Conservation (phyloP, 2,329 filamentous ascomycete genomes). For the Leptographium galeiforme region DNA sequence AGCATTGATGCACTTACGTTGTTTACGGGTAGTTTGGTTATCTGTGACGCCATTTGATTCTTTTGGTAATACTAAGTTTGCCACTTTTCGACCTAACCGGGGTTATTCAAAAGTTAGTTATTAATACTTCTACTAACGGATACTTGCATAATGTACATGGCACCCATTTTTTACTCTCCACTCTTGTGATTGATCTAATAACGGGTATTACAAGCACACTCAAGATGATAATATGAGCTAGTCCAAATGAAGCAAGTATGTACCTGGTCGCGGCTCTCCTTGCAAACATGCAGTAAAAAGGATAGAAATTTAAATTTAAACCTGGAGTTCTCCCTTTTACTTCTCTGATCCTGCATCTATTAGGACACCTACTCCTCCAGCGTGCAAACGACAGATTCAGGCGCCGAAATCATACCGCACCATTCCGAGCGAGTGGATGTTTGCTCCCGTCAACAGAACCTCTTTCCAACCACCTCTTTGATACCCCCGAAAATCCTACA, state of each 20-base stretch:
- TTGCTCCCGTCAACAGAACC: neutral
- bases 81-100: neutral
- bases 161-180: no score
- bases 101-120: no score
- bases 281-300: neutral
- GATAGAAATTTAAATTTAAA: neutral
- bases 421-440: neutral
- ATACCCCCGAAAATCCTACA: neutral
- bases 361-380: neutral
- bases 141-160: no score
- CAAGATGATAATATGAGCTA: neutral
- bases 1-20: neutral
- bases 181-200: no score
- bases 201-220: no score
- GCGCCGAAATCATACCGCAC: neutral
- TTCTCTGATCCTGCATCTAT: neutral
- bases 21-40: neutral
- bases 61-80: neutral
- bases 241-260: neutral
- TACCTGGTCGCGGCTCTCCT: constrained; percentile 4
- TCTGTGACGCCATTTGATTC: neutral
- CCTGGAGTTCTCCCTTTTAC: neutral
- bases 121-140: no score
- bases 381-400: neutral
- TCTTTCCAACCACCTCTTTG: neutral